These are phyloP conservation scores for Uronychia binucleata DNA, from an alignment of 73 alveolate species.

Conservation along the genomic window DNA sequence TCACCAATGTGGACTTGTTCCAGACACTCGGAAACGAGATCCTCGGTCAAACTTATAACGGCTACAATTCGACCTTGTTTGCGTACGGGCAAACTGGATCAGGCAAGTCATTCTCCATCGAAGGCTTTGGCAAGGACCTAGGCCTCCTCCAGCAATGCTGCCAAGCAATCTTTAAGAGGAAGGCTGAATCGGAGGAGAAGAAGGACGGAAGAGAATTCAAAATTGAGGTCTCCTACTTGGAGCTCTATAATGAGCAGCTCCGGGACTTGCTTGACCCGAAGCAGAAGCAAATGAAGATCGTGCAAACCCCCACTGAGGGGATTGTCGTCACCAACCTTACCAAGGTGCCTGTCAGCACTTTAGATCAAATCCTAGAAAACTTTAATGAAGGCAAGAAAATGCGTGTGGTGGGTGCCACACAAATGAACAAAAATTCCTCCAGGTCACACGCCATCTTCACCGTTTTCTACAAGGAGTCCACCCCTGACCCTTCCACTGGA, in stretches of 20 bases:
- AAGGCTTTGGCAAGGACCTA: slow-evolving; percentile 26
- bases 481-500: background rate
- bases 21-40: slow-evolving; percentile 8
- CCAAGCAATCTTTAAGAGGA: slow-evolving; percentile 59
- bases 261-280: slow-evolving; percentile 85
- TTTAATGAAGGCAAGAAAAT: slow-evolving; percentile 88
- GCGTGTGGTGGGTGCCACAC: slow-evolving; percentile 95
- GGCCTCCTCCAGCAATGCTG: slow-evolving; percentile 50
- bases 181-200: slow-evolving; percentile 8
- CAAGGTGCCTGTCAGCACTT: slow-evolving; percentile 74
- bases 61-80: slow-evolving; percentile 40
- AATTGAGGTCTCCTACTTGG: slow-evolving; percentile 37
- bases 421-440: slow-evolving; percentile 93
- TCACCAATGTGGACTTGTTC: slow-evolving; percentile 16
- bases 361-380: slow-evolving; percentile 74
- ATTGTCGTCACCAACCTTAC: slow-evolving; percentile 84
- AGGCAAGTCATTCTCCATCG: slow-evolving; percentile 40
- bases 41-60: slow-evolving; percentile 17
- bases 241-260: slow-evolving; percentile 60
- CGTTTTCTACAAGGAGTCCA: slow-evolving; percentile 54
- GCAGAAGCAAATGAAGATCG: slow-evolving; percentile 75
- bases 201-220: background rate
- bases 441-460: slow-evolving; percentile 96
- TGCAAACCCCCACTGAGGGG: slow-evolving; percentile 81
- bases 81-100: slow-evolving; percentile 60